These are phyloP conservation scores for Cryptococcus maquisensis DNA, from an alignment of 1,284 basidiomycete genomes.

Conservation along the genomic window DNA sequence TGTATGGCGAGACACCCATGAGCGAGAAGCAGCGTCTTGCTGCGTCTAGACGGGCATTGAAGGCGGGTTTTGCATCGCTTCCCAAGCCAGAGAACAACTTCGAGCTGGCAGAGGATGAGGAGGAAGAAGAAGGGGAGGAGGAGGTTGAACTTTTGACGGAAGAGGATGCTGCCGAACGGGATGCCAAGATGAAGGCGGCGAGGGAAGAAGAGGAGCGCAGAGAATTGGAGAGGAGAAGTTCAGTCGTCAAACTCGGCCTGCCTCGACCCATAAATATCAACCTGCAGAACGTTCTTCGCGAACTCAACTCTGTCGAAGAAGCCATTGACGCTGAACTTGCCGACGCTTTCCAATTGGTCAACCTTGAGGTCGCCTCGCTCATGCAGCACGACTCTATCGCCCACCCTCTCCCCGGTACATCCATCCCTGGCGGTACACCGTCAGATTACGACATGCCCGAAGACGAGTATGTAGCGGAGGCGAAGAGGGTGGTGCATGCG, in stretches of 20 bases:
- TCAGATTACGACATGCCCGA: conserved; percentile 72
- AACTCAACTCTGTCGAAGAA: conserved; percentile 49
- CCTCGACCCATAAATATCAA: conserved; percentile 86
- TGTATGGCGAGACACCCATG: conserved; percentile 65
- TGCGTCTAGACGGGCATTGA: conserved; percentile 67
- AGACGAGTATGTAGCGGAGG: conserved; percentile 70
- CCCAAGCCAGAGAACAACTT: conserved; percentile 98
- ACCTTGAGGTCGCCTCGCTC: conserved; percentile 72
- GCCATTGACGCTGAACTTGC: conserved; percentile 55
- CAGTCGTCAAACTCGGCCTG: conserved; percentile 74
- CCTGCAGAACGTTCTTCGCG: conserved; percentile 59
- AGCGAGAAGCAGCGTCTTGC: conserved; percentile 63
- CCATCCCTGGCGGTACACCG: conserved; percentile 66
- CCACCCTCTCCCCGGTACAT: conserved; percentile 83
- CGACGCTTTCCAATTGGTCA: conserved; percentile 63
- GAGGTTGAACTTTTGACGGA: conserved; percentile 53
- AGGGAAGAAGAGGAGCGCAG: conserved; percentile 73
- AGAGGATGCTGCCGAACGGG: conserved; percentile 90
- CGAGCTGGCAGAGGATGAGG: conserved; percentile 84
- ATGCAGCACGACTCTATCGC: conserved; percentile 84
- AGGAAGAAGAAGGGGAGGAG: conserved; percentile 54
- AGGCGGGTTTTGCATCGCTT: conserved; percentile 74
- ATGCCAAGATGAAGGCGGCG: conserved; percentile 66
- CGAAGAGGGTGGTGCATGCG: conserved; percentile 66
- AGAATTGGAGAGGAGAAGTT: conserved; percentile 72